Percentiles rank a stretch among this genome's conserved stretches.
These are phyloP conservation scores for Escovopsis sp. DNA, from an alignment of 2,329 filamentous ascomycete genomes.

Conservation along the genomic window DNA sequence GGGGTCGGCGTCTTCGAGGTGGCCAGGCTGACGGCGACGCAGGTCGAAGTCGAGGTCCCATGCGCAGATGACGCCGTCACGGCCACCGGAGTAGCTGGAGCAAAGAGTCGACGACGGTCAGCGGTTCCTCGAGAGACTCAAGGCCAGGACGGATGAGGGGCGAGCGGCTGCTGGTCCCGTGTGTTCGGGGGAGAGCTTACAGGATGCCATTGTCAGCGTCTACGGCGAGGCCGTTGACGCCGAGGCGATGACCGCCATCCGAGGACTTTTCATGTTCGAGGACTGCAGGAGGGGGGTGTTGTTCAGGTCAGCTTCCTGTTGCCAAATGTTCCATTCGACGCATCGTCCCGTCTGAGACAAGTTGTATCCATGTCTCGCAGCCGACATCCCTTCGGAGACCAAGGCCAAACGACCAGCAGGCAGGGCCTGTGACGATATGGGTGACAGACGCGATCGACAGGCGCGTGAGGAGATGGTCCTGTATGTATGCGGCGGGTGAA, in stretches of 20 bases:
- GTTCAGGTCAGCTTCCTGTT: conserved; percentile 1
- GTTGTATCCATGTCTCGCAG: no score
- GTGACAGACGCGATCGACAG: no score
- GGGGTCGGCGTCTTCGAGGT: conserved; percentile 10
- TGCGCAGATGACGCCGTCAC: conserved; percentile 89
- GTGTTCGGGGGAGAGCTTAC: conserved; percentile 34
- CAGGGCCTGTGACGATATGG: no score
- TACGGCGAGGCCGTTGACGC: conserved; percentile 86
- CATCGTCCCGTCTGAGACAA: neutral
- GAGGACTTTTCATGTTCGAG: conserved; percentile 43
- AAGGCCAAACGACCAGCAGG: no score
- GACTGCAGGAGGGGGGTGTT: conserved; percentile 22
- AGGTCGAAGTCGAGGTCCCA: conserved; percentile 58
- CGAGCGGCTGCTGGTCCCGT: neutral
- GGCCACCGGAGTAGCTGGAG: conserved; percentile 77
- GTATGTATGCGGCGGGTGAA: no score
- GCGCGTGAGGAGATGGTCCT: no score
- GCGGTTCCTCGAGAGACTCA: neutral
- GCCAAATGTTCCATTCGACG: neutral
- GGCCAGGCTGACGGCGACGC: conserved; percentile 16
- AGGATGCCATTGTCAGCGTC: conserved; percentile 72
- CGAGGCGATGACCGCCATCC: conserved; percentile 71
- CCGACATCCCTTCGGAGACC: no score
- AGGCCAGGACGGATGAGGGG: conserved; percentile 5
- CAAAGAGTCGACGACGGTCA: neutral